A percentile compares a stretch with the other conserved stretches of the same genome.
These are phyloP conservation scores for Urtica urens DNA, from an alignment of 306 rosid species.

Conservation along the genomic window DNA sequence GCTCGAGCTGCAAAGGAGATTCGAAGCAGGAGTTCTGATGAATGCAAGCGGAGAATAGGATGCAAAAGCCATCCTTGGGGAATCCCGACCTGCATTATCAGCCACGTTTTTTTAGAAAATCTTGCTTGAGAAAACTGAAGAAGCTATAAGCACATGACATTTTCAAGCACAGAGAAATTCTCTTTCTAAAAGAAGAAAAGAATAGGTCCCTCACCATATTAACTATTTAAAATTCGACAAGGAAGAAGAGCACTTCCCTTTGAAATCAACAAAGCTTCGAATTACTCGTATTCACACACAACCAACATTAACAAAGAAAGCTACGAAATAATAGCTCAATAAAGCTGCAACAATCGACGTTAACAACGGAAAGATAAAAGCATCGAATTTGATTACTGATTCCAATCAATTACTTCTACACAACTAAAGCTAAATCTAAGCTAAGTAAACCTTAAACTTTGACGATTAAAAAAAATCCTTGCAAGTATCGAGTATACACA, in stretches of 20 bases:
- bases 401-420: background rate
- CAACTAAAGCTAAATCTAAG: background rate
- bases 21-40: slow-evolving; percentile 57
- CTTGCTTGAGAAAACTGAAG: slow-evolving; percentile 16
- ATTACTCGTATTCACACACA: too few relatives aligned
- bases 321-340: too few relatives aligned
- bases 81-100: slow-evolving; percentile 12
- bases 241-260: background rate
- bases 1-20: slow-evolving; percentile 69
- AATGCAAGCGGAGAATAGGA: slow-evolving; percentile 42
- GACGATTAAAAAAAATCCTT: background rate
- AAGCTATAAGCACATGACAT: background rate
- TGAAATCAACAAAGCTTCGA: background rate
- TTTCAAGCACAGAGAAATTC: background rate
- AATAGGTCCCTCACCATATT: too few relatives aligned
- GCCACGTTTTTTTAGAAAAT: slow-evolving; percentile 25
- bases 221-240: too few relatives aligned
- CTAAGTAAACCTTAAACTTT: background rate
- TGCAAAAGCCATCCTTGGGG: slow-evolving; percentile 51
- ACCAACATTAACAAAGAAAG: too few relatives aligned
- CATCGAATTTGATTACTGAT: too few relatives aligned
- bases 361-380: too few relatives aligned
- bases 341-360: too few relatives aligned
- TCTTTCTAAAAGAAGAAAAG: background rate
- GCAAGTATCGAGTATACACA: background rate